These are phyloP conservation scores for Acacia acuminata DNA, from an alignment of 306 rosid species.

Conservation along the genomic window DNA sequence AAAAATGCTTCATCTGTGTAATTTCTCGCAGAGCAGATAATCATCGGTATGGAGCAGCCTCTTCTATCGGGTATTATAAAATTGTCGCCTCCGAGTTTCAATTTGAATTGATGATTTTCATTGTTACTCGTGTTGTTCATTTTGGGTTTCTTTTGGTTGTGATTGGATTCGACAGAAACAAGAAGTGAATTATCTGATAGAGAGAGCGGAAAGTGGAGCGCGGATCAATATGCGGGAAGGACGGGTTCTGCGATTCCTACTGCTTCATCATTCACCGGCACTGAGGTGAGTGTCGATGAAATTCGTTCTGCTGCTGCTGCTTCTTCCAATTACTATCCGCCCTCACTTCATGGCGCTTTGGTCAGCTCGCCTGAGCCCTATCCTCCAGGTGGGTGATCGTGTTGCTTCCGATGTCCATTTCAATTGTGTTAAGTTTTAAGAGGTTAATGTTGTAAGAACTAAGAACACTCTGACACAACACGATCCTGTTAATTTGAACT, in stretches of 20 bases:
- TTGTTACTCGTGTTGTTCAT: constrained; percentile 19
- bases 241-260: constrained; percentile 66
- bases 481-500: not conserved
- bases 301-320: constrained; percentile 77
- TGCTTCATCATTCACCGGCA: constrained; percentile 65
- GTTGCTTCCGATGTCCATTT: constrained; percentile 24
- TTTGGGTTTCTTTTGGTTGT: constrained; percentile 17
- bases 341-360: constrained; percentile 80
- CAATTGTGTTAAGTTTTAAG: constrained; percentile 31
- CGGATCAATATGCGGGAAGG: constrained; percentile 67
- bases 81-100: not conserved
- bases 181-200: constrained; percentile 55
- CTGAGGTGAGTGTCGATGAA: constrained; percentile 87
- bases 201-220: constrained; percentile 64
- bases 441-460: not conserved
- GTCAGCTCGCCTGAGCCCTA: constrained; percentile 64
- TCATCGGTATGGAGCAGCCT: constrained; percentile 64
- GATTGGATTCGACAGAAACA: constrained; percentile 41
- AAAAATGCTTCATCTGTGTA: constrained; percentile 20
- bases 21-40: not conserved
- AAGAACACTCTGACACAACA: not conserved
- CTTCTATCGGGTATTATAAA: constrained; percentile 63
- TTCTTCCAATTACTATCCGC: constrained; percentile 68
- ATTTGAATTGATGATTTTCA: constrained; percentile 1
- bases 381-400: constrained; percentile 49